Percentiles rank a stretch among this genome's conserved stretches.
Conservation (phyloP, 768 basidiomycete species). For the Sarcomyxa edulis region DNA sequence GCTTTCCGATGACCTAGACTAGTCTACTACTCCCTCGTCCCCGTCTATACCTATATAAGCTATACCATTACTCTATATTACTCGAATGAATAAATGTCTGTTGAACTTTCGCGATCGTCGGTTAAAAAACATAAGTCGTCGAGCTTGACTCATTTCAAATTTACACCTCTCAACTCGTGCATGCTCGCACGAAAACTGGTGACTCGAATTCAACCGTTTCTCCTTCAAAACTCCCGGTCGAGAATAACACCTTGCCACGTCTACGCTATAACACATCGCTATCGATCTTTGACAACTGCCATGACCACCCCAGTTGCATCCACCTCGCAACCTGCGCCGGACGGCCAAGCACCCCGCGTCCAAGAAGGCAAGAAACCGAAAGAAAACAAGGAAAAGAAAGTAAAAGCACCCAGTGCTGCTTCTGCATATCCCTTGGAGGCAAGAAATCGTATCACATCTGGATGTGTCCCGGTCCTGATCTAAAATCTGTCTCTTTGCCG, state of each 20-base stretch:
- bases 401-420: conserved; percentile 26
- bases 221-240: conserved; percentile 24
- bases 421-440: conserved; percentile 64
- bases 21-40: too few relatives aligned
- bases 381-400: conserved; percentile 41
- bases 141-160: too few relatives aligned
- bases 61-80: too few relatives aligned
- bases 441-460: too few relatives aligned
- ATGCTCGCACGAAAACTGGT: conserved; percentile 26
- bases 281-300: conserved; percentile 22
- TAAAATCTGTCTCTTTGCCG: conserved; percentile 7
- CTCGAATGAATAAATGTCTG: too few relatives aligned
- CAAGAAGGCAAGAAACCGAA: conserved; percentile 26
- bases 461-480: conserved; percentile 22
- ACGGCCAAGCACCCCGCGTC: conserved; percentile 39
- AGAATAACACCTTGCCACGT: conserved; percentile 28
- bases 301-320: conserved; percentile 57
- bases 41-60: too few relatives aligned
- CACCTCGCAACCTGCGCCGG: conserved; percentile 46
- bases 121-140: too few relatives aligned
- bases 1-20: too few relatives aligned
- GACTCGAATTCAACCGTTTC: conserved; percentile 24
- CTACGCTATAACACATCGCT: conserved; percentile 9
- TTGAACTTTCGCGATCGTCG: too few relatives aligned
- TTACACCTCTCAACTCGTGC: too few relatives aligned